Base-by-base conservation (phyloP, 2,329 filamentous ascomycete species). In the Calonectria pseudoturangicola region DNA sequence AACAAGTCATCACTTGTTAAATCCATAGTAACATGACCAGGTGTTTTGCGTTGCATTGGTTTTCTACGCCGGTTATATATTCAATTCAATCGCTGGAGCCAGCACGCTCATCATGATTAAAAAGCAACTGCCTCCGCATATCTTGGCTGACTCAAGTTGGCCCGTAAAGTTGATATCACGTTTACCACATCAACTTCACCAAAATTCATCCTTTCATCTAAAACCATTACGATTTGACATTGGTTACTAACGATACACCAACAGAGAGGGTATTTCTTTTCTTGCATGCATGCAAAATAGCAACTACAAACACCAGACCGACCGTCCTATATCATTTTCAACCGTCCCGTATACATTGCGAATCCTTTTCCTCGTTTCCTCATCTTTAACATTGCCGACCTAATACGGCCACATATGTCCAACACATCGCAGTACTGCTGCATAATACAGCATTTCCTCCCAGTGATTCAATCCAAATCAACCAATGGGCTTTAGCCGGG, bases 221-320 rank as follows among this genome's bases (percentile, higher is more conserved):
- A 28, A 63, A 54, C 43, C 18, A 16, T 25, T 60, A 45, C 33
- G n/a, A 67, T 56, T 66, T 36, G 39, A 63, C 28, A 58, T 67
- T 66, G 69, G 33, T 68, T 60, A 36, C 16, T 28, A 51, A 67
- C 56, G 45, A 39, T 28, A 13, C 63, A 66, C 62, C 56, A 71
- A 64, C 56, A 67, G 39, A 63, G 36, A 68, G 69, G 69, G 69
- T 71, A 71, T 71, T 71, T 71, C 58, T 56, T 67, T 67, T 63
- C 54, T 27, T 62, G 45, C 64, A 54, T 54, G 45, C 45, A 41
- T 64, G 41, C 56, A 67, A 39, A 68, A 68, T 36, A 36, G 33
- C 18, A 70, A 41, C n/a, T 18, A 47, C 28, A 64, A 39, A 36
- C 36, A 67, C 36, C 27, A 36, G 30, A 25, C 33, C 36, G 45